Evolutionary conservation across 2,329 filamentous ascomycete species (phyloP), one percentile per base, ranked within the genome.

Genomic region (Ambrosiella xylebori): DNA sequence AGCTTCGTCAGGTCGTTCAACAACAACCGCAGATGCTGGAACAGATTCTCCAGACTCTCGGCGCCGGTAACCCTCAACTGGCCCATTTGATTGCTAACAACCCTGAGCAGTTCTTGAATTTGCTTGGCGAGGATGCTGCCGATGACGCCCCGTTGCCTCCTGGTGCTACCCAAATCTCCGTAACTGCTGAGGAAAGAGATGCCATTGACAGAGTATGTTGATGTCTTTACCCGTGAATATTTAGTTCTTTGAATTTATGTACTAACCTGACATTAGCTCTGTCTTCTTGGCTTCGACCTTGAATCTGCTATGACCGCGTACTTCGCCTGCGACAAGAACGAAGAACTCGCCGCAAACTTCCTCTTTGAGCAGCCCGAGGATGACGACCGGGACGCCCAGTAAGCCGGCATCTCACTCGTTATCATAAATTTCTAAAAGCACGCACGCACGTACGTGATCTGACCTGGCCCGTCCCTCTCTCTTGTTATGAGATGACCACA

Each of bases 311-410:
- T 97, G 64, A 91, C 98, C 73, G 93, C 93, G 35, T 98, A 97
- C 74, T 98, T 98, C 69, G 93, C 93, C 39, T 98, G 93, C 71
- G 93, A 98, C 72, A 98, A 97, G 80, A 97, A 98, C 70, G 93
- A 98, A 73, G 93, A 98, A 72, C 78, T 98, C 56, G 93, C 93
- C 0, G 93, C 93, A 63, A 98, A 98, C 73, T 97, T 96, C 71
- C 77, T 98, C 61, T 98, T 98, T 68, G 93, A 98, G 66, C 89
- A 97, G 73, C 90, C 90, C 8, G 89, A 95, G 61, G 90, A 96
- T 53, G 84, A 87, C 40, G 82, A 85, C 59, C 67, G 71, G 8
- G 68, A 71, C 11, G 56, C 57, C 35, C 59, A 56, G 27, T 60
- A 54, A 57, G 17, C 15, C 2, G 19, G n/a, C n/a, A 53, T 35